Conservation (phyloP, 1,284 basidiomycete species). For the Cutaneotrichosporon sp. region DNA sequence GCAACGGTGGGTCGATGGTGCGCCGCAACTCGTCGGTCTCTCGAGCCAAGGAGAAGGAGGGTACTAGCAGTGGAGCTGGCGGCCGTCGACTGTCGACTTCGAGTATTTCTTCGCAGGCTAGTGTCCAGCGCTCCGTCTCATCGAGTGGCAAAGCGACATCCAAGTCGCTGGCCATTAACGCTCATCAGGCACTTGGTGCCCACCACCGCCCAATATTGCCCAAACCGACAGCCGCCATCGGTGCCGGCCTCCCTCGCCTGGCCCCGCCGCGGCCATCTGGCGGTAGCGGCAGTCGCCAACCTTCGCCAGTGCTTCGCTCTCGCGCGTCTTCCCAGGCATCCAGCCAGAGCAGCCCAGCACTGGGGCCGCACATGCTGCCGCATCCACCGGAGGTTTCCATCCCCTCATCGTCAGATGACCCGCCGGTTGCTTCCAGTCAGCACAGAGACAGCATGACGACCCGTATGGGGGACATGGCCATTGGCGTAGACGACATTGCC, state of each 20-base stretch:
- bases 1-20: constrained; percentile 3
- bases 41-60: constrained; percentile 22
- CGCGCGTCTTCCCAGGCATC: constrained; percentile 24
- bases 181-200: constrained; percentile 13
- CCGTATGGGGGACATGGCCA: constrained; percentile 16
- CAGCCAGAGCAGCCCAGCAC: constrained; percentile 18
- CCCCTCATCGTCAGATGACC: constrained; percentile 1
- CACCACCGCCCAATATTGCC: constrained; percentile 39
- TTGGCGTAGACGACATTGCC: constrained; percentile 27
- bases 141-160: constrained; percentile 32
- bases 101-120: constrained; percentile 31
- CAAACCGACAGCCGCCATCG: constrained; percentile 23
- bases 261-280: constrained; percentile 15
- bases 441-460: background rate
- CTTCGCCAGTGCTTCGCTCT: constrained; percentile 21
- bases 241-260: constrained; percentile 8
- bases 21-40: constrained; percentile 24
- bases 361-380: constrained; percentile 4
- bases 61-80: constrained; percentile 6
- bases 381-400: constrained; percentile 10
- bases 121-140: constrained; percentile 31
- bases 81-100: constrained; percentile 30
- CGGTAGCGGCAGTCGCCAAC: constrained; percentile 18
- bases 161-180: constrained; percentile 39
- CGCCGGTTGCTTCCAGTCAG: background rate